Conservation (phyloP, 768 basidiomycete species). For the Lentinula sp. region DNA sequence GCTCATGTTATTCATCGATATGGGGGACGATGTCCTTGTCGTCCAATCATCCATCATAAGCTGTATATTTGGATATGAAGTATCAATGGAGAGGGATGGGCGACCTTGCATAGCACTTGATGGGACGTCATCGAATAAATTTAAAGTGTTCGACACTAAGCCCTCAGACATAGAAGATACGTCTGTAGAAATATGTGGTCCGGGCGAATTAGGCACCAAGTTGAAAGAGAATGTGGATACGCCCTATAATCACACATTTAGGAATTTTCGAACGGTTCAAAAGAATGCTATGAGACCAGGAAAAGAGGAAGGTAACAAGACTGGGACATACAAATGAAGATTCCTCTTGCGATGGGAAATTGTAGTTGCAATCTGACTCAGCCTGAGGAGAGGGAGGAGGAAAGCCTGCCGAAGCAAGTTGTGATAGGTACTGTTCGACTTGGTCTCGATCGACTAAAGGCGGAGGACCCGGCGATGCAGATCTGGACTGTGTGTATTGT, state of each 20-base stretch:
- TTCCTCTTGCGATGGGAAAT: slow-evolving; percentile 32
- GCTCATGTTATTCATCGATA: slow-evolving; percentile 26
- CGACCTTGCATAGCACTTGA: neutral
- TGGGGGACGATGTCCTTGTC: slow-evolving; percentile 33
- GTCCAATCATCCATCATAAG: slow-evolving; percentile 32
- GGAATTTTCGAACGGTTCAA: neutral
- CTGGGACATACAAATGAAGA: slow-evolving; percentile 42
- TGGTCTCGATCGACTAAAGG: slow-evolving; percentile 1
- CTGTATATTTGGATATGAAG: slow-evolving; percentile 18
- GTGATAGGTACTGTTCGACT: slow-evolving; percentile 1
- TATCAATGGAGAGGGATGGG: slow-evolving; percentile 33
- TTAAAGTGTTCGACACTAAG: neutral
- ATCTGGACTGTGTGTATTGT: slow-evolving; percentile 7
- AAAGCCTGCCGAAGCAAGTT: neutral
- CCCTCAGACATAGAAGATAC: neutral
- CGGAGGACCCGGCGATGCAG: slow-evolving; percentile 19
- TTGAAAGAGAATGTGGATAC: slow-evolving; percentile 43
- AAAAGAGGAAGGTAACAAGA: slow-evolving; percentile 5
- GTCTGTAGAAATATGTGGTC: slow-evolving; percentile 20
- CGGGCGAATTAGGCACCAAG: slow-evolving; percentile 22
- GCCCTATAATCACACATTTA: slow-evolving; percentile 23
- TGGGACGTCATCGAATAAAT: slow-evolving; percentile 1
- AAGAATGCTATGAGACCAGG: neutral
- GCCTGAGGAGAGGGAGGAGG: slow-evolving; percentile 24
- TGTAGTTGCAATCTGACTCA: slow-evolving; percentile 26